phyloP scores from a whole-genome alignment of 2,329 filamentous ascomycete species.

The Ophiostoma ulmi region DNA sequence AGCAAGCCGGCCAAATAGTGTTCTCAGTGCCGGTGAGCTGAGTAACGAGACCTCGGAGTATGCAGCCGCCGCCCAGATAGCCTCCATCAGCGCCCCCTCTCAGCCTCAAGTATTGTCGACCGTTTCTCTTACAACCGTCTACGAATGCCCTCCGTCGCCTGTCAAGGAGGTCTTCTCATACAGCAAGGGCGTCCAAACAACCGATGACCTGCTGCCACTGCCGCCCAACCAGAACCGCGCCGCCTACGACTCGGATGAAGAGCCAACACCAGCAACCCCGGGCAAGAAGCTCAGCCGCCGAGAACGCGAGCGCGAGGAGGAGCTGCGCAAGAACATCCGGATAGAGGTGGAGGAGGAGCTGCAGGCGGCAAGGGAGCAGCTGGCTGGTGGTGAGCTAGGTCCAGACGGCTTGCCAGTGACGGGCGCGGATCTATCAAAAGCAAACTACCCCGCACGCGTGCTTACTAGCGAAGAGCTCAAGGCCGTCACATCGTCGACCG shows the following conservation, averaged over 20 bases:
- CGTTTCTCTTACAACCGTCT: conserved; percentile 67
- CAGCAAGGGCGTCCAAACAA: conserved; percentile 93
- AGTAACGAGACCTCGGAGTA: conserved; percentile 68
- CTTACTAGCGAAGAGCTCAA: conserved; percentile 80
- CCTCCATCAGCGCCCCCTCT: neutral
- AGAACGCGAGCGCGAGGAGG: conserved; percentile 79
- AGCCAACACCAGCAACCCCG: conserved; percentile 50
- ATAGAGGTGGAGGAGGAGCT: conserved; percentile 92
- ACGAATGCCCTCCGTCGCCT: conserved; percentile 71
- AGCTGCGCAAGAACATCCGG: conserved; percentile 76
- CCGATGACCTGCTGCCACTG: conserved; percentile 63
- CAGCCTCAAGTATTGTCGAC: conserved; percentile 66
- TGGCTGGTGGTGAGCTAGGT: conserved; percentile 34
- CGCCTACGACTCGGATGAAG: conserved; percentile 60
- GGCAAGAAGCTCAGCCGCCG: conserved; percentile 73
- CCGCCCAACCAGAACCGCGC: conserved; percentile 49
- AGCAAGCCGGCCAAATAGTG: conserved; percentile 78
- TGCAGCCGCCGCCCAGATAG: conserved; percentile 37
- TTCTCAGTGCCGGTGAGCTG: conserved; percentile 73
- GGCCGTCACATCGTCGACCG: conserved; percentile 84
- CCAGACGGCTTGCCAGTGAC: conserved; percentile 26
- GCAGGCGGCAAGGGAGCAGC: conserved; percentile 59
- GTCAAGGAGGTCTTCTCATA: conserved; percentile 87
- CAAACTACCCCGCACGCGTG: conserved; percentile 71
- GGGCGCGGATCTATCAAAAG: conserved; percentile 40